Percentiles rank a stretch among this genome's conserved stretches.
Evolutionary conservation across 176 grass and related monocot genomes (phyloP).

Genomic region (Musa itinerans): DNA sequence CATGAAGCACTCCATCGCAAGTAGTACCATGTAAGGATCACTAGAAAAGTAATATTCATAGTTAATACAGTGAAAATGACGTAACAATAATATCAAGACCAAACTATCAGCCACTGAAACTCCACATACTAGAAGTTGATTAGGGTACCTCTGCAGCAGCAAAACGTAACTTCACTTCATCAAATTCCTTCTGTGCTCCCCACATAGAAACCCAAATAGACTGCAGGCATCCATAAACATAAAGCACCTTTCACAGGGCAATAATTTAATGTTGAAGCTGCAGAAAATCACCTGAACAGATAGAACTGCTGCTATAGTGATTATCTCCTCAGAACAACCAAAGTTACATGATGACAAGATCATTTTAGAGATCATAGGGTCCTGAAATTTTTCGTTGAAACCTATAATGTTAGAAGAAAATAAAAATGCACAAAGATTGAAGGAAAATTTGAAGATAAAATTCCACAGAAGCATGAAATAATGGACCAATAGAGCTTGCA

Average conservation of each 20-base stretch:
- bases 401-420: not conserved
- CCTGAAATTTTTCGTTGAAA: slow-evolving; percentile 31
- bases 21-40: not conserved
- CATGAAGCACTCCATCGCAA: too few relatives aligned
- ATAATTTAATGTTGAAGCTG: slow-evolving; percentile 17
- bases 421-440: not conserved
- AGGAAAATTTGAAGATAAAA: not conserved
- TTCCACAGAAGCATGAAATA: too few relatives aligned
- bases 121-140: not conserved
- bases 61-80: not conserved
- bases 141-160: slow-evolving; percentile 79
- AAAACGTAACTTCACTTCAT: slow-evolving; percentile 94
- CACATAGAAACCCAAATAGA: slow-evolving; percentile 73
- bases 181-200: slow-evolving; percentile 83
- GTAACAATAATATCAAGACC: not conserved
- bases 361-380: slow-evolving; percentile 98
- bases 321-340: slow-evolving; percentile 91
- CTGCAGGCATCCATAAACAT: slow-evolving; percentile 32
- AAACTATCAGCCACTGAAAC: not conserved
- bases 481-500: too few relatives aligned
- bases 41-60: not conserved
- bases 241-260: not conserved
- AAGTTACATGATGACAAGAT: slow-evolving; percentile 71
- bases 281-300: slow-evolving; percentile 71
- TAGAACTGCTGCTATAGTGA: slow-evolving; percentile 80